Base-by-base conservation (phyloP, 2,329 filamentous ascomycete species). In the Epichloe coenophiala region DNA sequence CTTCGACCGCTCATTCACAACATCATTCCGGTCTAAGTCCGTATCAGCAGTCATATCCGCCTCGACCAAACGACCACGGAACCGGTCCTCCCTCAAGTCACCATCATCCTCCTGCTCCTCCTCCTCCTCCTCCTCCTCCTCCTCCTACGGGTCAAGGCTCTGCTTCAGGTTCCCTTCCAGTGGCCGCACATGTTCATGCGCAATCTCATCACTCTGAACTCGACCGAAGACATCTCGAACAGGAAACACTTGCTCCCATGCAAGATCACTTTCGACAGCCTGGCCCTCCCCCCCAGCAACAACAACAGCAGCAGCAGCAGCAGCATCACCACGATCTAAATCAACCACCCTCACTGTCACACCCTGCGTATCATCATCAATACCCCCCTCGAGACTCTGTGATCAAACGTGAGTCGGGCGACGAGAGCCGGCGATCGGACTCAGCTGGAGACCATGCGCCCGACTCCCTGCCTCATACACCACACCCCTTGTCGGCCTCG, bases 171-270 rank as follows among this genome's bases (percentile, higher is more conserved):
- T 37, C 51, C n/a, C 9, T 47, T 27, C 60, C 63, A 44, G 58
- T 57, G 49, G 51, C 59, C 52, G 49, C 58, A 45, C 61, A 61
- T 53, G 62, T 61, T 55, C 63, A 64, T 53, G 55, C 58, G 49
- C 61, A 60, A 50, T 58, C 59, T 53, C 66, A 67, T 48, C 66
- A 66, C 53, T 57, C 61, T 51, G 73, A 79, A 60, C 51, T 60
- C 56, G 75, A 80, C 58, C 76, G 76, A 63, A 75, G 76, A 57
- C 73, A 75, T 59, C 71, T 77, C 74, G 77, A 78, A 49, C 73
- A 70, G 64, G 76, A 78, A 57, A 67, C 70, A 51, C 77, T 73
- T 60, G 68, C 73, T 61, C 71, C 73, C 56, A 73, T 76, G 65
- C 76, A 77, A 64, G 76, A 80, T 60, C 73, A 71, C 48, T 71